Percentiles rank a stretch among this genome's conserved stretches.
These are phyloP conservation scores for Neofusicoccum parvum DNA, from an alignment of 2,329 filamentous ascomycete genomes.

Conservation along the genomic window DNA sequence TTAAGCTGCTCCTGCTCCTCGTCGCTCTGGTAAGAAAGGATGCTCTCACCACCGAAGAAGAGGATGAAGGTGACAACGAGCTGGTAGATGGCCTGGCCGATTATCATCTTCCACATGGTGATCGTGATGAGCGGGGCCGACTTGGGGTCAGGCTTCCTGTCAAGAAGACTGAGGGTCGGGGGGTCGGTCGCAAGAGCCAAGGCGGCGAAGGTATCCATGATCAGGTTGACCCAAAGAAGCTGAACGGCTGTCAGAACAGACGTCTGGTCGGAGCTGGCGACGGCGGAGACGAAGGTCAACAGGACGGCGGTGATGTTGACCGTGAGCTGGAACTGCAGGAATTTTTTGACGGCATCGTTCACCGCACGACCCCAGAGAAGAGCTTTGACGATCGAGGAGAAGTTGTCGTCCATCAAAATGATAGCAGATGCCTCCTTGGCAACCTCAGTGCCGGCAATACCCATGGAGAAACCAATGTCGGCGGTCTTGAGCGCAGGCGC, in stretches of 20 bases:
- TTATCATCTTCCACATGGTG: constrained; percentile 73
- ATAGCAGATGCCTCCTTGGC: constrained; percentile 46
- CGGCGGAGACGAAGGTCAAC: constrained; percentile 77
- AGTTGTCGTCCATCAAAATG: constrained; percentile 45
- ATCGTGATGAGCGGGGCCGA: constrained; percentile 79
- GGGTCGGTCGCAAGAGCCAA: constrained; percentile 86
- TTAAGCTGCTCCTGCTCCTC: constrained; percentile 57
- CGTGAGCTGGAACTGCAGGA: constrained; percentile 76
- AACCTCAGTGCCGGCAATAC: constrained; percentile 40
- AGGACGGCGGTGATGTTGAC: constrained; percentile 84
- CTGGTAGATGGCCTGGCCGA: constrained; percentile 81
- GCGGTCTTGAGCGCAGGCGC: constrained; percentile 43
- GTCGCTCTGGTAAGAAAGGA: constrained; percentile 60
- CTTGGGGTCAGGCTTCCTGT: constrained; percentile 81
- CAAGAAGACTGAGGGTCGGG: constrained; percentile 77
- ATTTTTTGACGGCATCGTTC: constrained; percentile 59
- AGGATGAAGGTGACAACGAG: constrained; percentile 69
- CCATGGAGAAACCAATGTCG: constrained; percentile 49
- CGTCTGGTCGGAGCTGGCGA: constrained; percentile 70
- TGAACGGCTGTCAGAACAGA: constrained; percentile 84
- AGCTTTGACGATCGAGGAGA: constrained; percentile 45
- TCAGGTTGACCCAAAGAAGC: constrained; percentile 94
- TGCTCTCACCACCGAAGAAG: constrained; percentile 67
- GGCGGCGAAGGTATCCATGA: constrained; percentile 83
- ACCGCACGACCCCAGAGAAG: constrained; percentile 44